Evolutionary conservation across 177 flowering plant genomes (phyloP).

Genomic region (Vitis hybrid): DNA sequence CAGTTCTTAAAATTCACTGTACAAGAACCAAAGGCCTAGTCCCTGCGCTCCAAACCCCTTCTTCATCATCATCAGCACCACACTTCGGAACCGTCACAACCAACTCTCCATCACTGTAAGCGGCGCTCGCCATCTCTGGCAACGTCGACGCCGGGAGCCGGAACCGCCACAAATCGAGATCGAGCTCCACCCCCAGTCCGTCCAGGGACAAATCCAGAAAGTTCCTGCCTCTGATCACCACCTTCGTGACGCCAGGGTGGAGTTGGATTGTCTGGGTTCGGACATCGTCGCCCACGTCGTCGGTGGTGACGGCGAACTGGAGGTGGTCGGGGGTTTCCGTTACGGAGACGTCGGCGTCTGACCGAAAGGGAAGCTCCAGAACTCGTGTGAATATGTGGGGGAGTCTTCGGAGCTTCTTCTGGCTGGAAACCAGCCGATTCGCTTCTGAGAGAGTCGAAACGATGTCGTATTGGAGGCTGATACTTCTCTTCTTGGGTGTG

Average conservation of each 20-base stretch:
- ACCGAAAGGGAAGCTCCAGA: conserved; percentile 25
- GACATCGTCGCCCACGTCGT: conserved; percentile 15
- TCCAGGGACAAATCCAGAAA: conserved; percentile 10
- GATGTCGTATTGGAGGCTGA: conserved; percentile 37
- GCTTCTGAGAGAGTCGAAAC: conserved; percentile 21
- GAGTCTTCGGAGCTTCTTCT: conserved; percentile 43
- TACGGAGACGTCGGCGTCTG: conserved; percentile 35
- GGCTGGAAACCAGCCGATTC: conserved; percentile 3
- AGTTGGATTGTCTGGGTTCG: conserved; percentile 21
- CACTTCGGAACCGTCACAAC: no score
- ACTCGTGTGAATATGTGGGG: conserved; percentile 38
- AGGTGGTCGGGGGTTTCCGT: conserved; percentile 19
- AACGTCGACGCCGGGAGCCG: conserved; percentile 24
- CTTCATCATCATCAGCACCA: no score
- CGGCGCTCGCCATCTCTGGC: no score
- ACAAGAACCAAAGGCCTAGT: no score
- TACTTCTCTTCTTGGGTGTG: conserved; percentile 28
- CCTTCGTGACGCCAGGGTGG: conserved; percentile 30
- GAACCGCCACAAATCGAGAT: conserved; percentile 24
- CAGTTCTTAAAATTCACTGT: no score
- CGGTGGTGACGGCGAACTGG: conserved; percentile 16
- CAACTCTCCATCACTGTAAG: no score
- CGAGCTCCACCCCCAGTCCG: conserved; percentile 11
- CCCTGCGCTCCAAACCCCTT: no score
- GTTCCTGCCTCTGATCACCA: conserved; percentile 7